Evolutionary conservation across 306 rosid species (phyloP), one percentile per base, ranked within the genome.

Genomic region (Acmispon strigosus): DNA sequence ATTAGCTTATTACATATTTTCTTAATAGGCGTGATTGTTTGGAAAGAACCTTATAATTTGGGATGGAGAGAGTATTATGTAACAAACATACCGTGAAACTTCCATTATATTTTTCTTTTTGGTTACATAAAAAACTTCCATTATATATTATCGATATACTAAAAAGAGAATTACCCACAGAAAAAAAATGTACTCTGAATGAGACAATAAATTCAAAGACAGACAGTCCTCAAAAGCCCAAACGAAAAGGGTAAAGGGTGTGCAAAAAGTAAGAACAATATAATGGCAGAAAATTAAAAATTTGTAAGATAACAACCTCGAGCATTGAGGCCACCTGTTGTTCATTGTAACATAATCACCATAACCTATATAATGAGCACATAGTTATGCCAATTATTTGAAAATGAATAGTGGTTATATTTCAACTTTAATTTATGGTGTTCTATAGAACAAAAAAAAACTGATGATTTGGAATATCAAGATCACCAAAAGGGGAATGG

Each of bases 391-490:
- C 69, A 64, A 65, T 67, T 74, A 54, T 55, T 17, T 58, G 68
- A 76, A 67, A 77, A 66, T 67, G 45, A 61, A 37, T 27, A 27
- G 32, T 27, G 32, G 32, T 4, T 27, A 2, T 2, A 27, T 27
- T 34, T 65, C 19, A 61, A 16, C 69, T 76, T 63, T 59, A 66
- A 37, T n/a, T n/a, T n/a, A n/a, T n/a, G n/a, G n/a, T 39, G 14
- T 52, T 19, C 58, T 12, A 47, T 10, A 42, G 59, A 67, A 64
- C 65, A 60, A 18, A 22, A 64, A 60, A 18, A 22, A 64, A 24
- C 16, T 20, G 56, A 67, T 59, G 69, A 75, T 80, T 86, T 79
- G 80, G 76, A 79, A 83, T 80, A 75, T 82, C 86, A 55, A 83
- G 78, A 84, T 84, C 37, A 84, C 85, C 37, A 43, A 14, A 66